Evolutionary conservation across 371 early-diverging fungal genomes (phyloP).

Genomic region (Mucor velutinosus): DNA sequence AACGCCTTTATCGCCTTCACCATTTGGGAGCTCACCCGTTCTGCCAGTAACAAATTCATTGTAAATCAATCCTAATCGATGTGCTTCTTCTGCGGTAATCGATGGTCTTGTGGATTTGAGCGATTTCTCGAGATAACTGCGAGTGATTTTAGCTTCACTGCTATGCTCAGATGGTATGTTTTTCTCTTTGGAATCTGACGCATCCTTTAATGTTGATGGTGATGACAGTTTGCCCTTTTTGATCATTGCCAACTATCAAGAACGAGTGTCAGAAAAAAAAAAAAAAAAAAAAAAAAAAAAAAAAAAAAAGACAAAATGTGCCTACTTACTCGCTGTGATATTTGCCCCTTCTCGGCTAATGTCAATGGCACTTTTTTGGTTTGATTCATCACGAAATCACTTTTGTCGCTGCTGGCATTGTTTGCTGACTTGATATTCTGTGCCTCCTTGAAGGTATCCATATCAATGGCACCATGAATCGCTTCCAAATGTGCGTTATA

Average conservation of each 20-base stretch:
- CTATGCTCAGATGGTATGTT: neutral
- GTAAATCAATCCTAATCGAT: constrained; percentile 61
- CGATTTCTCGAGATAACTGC: constrained; percentile 60
- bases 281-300: neutral
- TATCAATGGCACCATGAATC: constrained; percentile 73
- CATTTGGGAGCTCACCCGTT: constrained; percentile 68
- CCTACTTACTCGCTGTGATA: constrained; percentile 57
- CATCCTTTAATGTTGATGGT: neutral
- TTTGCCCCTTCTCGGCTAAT: constrained; percentile 62
- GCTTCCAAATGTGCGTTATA: constrained; percentile 92
- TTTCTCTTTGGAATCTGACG: neutral
- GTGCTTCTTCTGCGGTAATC: constrained; percentile 63
- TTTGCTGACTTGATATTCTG: constrained; percentile 35
- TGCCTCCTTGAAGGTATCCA: constrained; percentile 47
- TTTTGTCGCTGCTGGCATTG: constrained; percentile 20
- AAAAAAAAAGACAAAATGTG: neutral
- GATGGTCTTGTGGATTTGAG: constrained; percentile 65
- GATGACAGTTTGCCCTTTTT: constrained; percentile 39
- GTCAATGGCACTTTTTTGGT: constrained; percentile 51
- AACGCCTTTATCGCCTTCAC: constrained; percentile 68
- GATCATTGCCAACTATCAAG: constrained; percentile 51
- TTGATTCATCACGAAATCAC: constrained; percentile 43
- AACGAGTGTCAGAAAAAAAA: too few species aligned
- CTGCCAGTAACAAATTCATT: constrained; percentile 70
- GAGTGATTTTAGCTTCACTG: constrained; percentile 49